Evolutionary conservation across 2,329 filamentous ascomycete genomes (phyloP).

Genomic region (Calonectria pteridis): DNA sequence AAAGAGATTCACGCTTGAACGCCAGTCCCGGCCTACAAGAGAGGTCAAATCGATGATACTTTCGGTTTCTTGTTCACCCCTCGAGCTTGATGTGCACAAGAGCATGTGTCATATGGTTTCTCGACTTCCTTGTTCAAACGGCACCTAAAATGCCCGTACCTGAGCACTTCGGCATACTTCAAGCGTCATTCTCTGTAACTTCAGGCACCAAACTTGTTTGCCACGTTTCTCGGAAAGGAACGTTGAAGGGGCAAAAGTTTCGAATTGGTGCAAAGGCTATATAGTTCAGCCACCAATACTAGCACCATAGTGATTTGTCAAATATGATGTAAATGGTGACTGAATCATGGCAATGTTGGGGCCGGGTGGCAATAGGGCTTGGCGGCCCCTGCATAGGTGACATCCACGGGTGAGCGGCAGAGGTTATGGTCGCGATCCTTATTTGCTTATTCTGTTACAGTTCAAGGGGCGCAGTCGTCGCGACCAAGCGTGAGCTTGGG

Average conservation of each 20-base stretch:
- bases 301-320: background rate
- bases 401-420: background rate
- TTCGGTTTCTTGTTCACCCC: background rate
- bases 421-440: background rate
- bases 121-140: background rate
- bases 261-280: background rate
- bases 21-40: background rate
- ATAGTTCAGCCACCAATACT: background rate
- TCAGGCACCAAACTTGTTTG: slow-evolving; percentile 16
- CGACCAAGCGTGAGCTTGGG: background rate
- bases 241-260: background rate
- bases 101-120: background rate
- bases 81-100: background rate
- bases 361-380: background rate
- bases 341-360: slow-evolving; percentile 8
- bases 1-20: background rate
- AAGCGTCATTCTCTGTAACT: background rate
- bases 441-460: background rate
- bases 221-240: slow-evolving; percentile 4
- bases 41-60: background rate
- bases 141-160: background rate
- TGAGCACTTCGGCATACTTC: background rate
- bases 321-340: background rate
- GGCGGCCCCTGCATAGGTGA: slow-evolving; percentile 6
- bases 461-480: background rate